These are phyloP conservation scores for Fraxinus sp. DNA, from an alignment of 305 asterid genomes.

Conservation along the genomic window DNA sequence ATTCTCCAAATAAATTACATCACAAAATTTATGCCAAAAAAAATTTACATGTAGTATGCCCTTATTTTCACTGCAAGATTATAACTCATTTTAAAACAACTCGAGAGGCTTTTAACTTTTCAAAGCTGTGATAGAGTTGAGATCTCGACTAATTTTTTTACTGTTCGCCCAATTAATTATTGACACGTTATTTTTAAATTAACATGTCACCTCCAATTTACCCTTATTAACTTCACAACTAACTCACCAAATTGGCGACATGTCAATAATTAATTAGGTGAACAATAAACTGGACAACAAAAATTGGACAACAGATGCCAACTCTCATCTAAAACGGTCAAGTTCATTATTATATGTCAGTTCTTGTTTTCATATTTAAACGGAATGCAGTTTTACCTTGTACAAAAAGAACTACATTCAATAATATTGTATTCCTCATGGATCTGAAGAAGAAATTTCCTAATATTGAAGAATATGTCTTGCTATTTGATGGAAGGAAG, in stretches of 20 bases:
- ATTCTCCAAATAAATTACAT: neutral
- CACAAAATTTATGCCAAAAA: neutral
- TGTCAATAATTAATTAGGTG: too few relatives aligned
- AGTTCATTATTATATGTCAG: neutral
- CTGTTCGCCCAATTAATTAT: neutral
- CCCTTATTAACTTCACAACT: neutral
- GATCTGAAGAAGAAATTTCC: neutral
- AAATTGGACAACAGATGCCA: neutral
- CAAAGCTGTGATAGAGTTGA: neutral
- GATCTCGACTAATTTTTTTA: neutral
- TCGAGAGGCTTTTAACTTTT: neutral
- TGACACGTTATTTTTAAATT: neutral
- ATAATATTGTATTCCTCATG: neutral
- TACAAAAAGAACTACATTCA: neutral
- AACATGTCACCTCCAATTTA: neutral
- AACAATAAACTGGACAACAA: neutral
- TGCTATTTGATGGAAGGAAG: neutral
- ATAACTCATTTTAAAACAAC: neutral
- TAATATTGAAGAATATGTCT: neutral
- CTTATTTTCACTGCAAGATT: neutral
- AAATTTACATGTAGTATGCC: neutral
- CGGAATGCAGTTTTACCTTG: neutral
- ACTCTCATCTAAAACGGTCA: neutral
- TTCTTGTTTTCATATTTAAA: neutral
- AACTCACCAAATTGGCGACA: neutral